Percentiles rank a stretch among this genome's conserved stretches.
Conservation (phyloP, 176 grass and related monocot species). For the Lolium multiflorum region DNA sequence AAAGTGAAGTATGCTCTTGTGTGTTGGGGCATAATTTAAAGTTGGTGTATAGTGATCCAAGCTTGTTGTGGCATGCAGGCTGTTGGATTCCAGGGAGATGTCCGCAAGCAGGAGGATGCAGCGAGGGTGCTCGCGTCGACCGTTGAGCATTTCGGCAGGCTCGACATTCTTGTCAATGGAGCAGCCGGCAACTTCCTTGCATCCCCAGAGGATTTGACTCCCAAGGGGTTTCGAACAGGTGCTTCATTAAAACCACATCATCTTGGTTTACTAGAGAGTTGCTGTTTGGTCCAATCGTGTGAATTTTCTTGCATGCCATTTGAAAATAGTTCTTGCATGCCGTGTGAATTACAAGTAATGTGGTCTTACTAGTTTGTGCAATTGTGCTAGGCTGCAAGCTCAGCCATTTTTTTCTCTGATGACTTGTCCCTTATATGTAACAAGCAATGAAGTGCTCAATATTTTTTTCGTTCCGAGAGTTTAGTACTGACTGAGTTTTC, state of each 20-base stretch:
- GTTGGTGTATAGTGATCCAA: neutral
- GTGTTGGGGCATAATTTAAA: neutral
- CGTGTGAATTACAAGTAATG: neutral
- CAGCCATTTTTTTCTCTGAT: neutral
- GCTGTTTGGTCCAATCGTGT: neutral
- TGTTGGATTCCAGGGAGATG: conserved; percentile 91
- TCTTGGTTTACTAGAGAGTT: neutral
- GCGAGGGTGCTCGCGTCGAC: conserved; percentile 68
- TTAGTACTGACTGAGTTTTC: conserved; percentile 29
- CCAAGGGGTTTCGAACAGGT: conserved; percentile 94
- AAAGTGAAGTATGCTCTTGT: neutral
- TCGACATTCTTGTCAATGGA: conserved; percentile 94
- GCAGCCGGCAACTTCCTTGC: conserved; percentile 97
- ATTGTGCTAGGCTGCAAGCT: neutral
- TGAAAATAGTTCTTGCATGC: neutral
- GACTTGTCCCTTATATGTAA: neutral
- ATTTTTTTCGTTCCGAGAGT: neutral
- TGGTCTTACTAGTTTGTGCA: no score
- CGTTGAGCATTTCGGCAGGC: conserved; percentile 66
- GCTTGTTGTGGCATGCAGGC: conserved; percentile 52
- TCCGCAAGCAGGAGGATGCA: conserved; percentile 84
- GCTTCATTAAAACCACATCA: neutral
- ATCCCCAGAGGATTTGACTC: conserved; percentile 89
- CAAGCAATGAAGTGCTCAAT: neutral
- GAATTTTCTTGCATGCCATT: neutral